Evolutionary conservation across 1,139 yeast genomes (phyloP).

Genomic region (Protomyces gravidus): DNA sequence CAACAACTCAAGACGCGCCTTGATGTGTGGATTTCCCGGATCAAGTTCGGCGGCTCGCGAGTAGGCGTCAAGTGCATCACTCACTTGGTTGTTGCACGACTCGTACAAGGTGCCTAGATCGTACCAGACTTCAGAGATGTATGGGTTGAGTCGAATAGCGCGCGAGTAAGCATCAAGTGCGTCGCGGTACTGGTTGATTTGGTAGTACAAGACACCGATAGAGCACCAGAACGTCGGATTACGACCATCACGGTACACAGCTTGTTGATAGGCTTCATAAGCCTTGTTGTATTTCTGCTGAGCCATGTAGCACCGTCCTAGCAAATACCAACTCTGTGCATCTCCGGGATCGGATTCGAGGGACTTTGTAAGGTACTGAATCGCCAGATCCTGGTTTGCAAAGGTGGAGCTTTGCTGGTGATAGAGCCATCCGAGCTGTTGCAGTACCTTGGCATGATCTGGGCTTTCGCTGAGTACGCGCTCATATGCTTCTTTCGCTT

Average conservation of each 20-base stretch:
- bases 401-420: conserved; percentile 71
- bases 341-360: conserved; percentile 84
- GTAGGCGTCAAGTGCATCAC: conserved; percentile 94
- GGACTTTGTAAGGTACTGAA: conserved; percentile 75
- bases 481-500: conserved; percentile 93
- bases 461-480: conserved; percentile 85
- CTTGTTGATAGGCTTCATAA: conserved; percentile 97
- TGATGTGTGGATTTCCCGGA: conserved; percentile 90
- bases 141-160: conserved; percentile 91
- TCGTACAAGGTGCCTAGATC: conserved; percentile 95
- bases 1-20: conserved; percentile 82
- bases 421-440: conserved; percentile 91
- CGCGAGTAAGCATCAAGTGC: conserved; percentile 96
- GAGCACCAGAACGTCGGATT: conserved; percentile 99
- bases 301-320: conserved; percentile 96
- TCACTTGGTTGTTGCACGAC: conserved; percentile 90
- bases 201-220: conserved; percentile 92
- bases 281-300: conserved; percentile 93
- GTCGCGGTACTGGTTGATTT: conserved; percentile 90
- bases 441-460: conserved; percentile 90
- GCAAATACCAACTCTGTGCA: conserved; percentile 94
- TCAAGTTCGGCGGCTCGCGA: conserved; percentile 93
- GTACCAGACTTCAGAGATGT: conserved; percentile 96
- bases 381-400: conserved; percentile 78
- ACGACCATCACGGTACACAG: conserved; percentile 91